Percentiles rank a stretch among this genome's conserved stretches.
Evolutionary conservation across 495 filamentous ascomycete genomes (phyloP).

Genomic region (Penicillium fimorum): DNA sequence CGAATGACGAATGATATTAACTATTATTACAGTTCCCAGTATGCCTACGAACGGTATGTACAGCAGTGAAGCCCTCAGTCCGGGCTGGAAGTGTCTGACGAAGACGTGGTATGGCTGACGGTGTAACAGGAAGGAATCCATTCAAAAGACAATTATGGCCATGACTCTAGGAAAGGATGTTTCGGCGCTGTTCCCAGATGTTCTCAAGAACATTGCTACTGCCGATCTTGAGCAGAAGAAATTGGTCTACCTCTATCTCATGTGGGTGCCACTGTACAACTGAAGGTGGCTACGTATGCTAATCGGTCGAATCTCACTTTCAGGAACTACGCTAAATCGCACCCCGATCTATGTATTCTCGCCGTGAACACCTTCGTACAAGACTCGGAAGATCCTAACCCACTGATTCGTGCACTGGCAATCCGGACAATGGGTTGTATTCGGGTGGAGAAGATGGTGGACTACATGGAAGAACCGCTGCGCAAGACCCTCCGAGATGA

Average conservation of each 20-base stretch:
- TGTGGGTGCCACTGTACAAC: slow-evolving; percentile 57
- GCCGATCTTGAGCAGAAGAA: slow-evolving; percentile 97
- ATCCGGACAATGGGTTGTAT: slow-evolving; percentile 99
- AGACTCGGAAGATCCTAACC: slow-evolving; percentile 98
- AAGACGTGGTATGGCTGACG: slow-evolving; percentile 28
- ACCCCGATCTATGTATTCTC: slow-evolving; percentile 97
- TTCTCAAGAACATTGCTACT: slow-evolving; percentile 98
- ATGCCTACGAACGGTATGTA: slow-evolving; percentile 87
- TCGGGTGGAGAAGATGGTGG: slow-evolving; percentile 98
- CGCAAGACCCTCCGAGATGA: slow-evolving; percentile 96
- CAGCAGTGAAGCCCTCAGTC: neutral
- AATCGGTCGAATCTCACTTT: slow-evolving; percentile 7
- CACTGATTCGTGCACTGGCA: slow-evolving; percentile 87
- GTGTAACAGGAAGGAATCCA: slow-evolving; percentile 79
- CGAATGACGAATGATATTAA: slow-evolving; percentile 26
- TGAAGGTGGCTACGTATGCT: slow-evolving; percentile 14
- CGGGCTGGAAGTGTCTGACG: slow-evolving; percentile 1
- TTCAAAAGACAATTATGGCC: slow-evolving; percentile 99
- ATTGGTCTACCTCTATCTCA: slow-evolving; percentile 96
- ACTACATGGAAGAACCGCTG: slow-evolving; percentile 99
- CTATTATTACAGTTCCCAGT: slow-evolving; percentile 67
- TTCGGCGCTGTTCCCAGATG: slow-evolving; percentile 94
- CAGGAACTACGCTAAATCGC: slow-evolving; percentile 99
- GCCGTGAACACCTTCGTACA: slow-evolving; percentile 99
- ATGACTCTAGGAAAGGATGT: slow-evolving; percentile 99